These are phyloP conservation scores for Tuber calosporum DNA, from an alignment of 495 filamentous ascomycete species.

Conservation along the genomic window DNA sequence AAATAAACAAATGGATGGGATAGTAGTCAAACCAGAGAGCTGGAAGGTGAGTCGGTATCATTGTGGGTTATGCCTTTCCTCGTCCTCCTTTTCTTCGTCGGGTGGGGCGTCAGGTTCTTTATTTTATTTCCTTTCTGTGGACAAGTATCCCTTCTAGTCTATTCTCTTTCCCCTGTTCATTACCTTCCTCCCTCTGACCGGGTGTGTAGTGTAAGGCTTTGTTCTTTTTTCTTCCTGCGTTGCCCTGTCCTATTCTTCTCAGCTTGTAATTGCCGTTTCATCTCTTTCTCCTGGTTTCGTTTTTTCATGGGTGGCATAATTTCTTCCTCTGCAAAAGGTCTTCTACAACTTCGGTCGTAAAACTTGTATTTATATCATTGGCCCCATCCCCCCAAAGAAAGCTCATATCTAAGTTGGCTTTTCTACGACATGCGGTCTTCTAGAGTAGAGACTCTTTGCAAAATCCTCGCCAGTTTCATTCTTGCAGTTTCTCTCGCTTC, in stretches of 20 bases:
- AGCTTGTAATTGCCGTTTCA: not conserved
- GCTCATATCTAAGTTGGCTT: not conserved
- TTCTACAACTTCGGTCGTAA: not conserved
- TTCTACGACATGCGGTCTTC: slow-evolving; percentile 17
- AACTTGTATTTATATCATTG: not conserved
- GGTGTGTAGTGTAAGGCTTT: not conserved
- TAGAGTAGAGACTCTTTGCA: slow-evolving; percentile 24
- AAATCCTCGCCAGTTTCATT: slow-evolving; percentile 25
- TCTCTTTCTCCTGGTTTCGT: not conserved
- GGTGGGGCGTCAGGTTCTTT: not conserved
- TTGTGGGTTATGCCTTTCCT: not conserved
- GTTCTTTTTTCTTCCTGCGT: not conserved
- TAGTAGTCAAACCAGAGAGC: not conserved
- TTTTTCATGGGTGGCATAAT: not conserved
- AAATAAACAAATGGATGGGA: not conserved
- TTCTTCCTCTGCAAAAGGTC: not conserved
- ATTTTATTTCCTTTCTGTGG: not conserved
- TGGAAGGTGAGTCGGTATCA: not conserved
- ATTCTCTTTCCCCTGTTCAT: not conserved
- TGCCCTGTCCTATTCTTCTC: not conserved
- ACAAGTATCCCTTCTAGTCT: not conserved
- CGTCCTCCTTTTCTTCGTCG: not conserved
- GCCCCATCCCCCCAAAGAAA: not conserved
- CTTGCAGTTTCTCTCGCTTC: slow-evolving; percentile 15
- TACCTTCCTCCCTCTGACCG: not conserved